phyloP scores from a whole-genome alignment of 352 stramenopile genomes.

The Plasmopara muralis region DNA sequence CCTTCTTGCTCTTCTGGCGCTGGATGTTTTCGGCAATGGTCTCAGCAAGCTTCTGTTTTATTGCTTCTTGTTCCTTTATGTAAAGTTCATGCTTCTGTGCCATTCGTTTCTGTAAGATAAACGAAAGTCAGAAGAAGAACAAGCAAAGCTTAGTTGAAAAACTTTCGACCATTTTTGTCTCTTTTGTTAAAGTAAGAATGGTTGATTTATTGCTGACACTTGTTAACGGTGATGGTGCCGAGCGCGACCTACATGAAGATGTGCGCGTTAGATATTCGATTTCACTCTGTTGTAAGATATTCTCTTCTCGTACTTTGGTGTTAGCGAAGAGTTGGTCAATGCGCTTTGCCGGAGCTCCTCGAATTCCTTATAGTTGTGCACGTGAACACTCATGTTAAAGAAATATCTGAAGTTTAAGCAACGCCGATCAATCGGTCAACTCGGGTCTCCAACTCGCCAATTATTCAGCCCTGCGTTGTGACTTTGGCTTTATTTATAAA shows the following conservation, averaged over 20 bases:
- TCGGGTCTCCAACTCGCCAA: too few relatives aligned
- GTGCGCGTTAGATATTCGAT: too few relatives aligned
- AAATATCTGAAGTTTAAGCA: background rate
- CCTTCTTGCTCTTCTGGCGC: conserved; percentile 55
- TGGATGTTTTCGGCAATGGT: conserved; percentile 60
- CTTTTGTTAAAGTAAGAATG: conserved; percentile 45
- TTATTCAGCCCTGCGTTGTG: too few relatives aligned
- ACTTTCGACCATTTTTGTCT: conserved; percentile 38
- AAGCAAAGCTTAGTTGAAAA: background rate
- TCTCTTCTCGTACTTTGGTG: conserved; percentile 19
- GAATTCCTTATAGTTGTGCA: conserved; percentile 72
- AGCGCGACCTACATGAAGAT: conserved; percentile 10
- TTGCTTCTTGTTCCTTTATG: conserved; percentile 54
- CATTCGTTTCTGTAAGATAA: conserved; percentile 44
- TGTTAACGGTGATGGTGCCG: conserved; percentile 7
- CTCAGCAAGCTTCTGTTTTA: conserved; percentile 52
- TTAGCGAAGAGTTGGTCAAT: conserved; percentile 26
- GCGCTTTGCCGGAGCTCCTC: conserved; percentile 59
- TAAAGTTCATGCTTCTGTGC: conserved; percentile 72
- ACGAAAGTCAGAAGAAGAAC: background rate
- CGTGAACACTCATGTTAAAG: conserved; percentile 52
- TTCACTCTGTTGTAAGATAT: background rate
- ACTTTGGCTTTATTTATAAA: too few relatives aligned
- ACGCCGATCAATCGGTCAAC: too few relatives aligned
- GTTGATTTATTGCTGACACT: conserved; percentile 20